Base-by-base conservation (phyloP, 148 eudicot species). In the Limonium bicolor region DNA sequence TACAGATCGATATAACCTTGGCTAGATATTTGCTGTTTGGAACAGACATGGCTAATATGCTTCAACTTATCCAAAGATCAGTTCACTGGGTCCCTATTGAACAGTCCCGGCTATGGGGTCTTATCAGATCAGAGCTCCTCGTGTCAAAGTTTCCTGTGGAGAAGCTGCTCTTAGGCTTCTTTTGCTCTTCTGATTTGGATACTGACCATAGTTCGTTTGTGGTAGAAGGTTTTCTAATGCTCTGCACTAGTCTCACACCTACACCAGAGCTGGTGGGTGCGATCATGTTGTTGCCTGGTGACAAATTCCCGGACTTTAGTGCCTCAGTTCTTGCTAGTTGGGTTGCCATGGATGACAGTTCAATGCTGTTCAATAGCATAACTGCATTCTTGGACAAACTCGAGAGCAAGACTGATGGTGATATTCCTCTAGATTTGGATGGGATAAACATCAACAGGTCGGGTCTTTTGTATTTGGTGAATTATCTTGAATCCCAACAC, bases 221-320 rank as follows among this genome's bases (percentile, higher is more conserved):
- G 16, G 31, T 58, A 34, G 57, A 44, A 30, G 68, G 68, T 15
- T 54, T 68, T 36, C 48, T 54, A 38, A 55, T 18, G 19, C 50
- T 63, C 12, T 63, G 73, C 48, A 43, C 49, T 37, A 37, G 50
- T 34, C 50, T 38, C 50, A 34, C 54, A 44, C 73, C 68, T 21
- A 54, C 73, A 27, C 65, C 68, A 8, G 68, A 58, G 58, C 58
- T 63, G 49, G 68, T 68, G 12, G 61, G 68, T 23, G 61, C 57
- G 37, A 42, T 58, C 21, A 43, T 68, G 68, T 58, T 68, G 43
- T 48, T 68, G 54, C 68, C 73, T 3, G 34, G 40, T 14, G n/a
- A 48, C 23, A 54, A 54, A 24, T 39, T 63, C 46, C 60, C 68
- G 7, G 64, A 55, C 11, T 68, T 63, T 20, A 32, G 64, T 53